Evolutionary conservation across 192 early-diverging fungal genomes (phyloP), one percentile per base, ranked within the genome.

Genomic region (Mortierella antarctica): DNA sequence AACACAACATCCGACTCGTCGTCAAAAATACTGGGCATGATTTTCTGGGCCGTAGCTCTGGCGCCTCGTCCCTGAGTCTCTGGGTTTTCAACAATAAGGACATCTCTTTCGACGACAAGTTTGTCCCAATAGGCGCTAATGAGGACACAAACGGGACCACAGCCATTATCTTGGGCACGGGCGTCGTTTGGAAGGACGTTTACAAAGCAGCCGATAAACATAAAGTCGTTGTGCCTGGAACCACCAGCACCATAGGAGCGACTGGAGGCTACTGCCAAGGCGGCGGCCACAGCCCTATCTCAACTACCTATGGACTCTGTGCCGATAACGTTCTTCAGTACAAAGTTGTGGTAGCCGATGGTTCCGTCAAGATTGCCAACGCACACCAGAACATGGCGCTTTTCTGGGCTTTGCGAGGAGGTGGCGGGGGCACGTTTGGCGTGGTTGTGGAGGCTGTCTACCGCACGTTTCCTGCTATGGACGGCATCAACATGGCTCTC

Each of bases 321-420:
- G 84, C 76, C 5, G 90, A 91, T 69, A 76, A 85, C 44, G 69
- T 89, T 21, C 47, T 89, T 31, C 85, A 86, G 59, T 87, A 84
- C 59, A 73, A 82, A 61, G 71, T 92, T 2, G 86, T 92, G 20
- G 83, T 68, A 6, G 83, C 88, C 6, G 70, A 85, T 68, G 89
- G 89, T 2, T 54, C 73, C 20, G 45, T 85, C 17, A 41, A 70
- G 0, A 68, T 70, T 54, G 82, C 80, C 23, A 88, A 85, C 76
- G 53, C 62, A 2, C 57, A 78, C 57, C 57, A 65, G 50, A 83
- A 89, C 69, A 3, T 70, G 11, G 88, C 89, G 66, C 62, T 92
- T 6, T 91, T 89, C 57, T 89, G 87, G 85, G 89, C 88, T 8
- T 55, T 90, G 10, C 88, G 89, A 31, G 90, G 90, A n/a, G 89